A percentile compares a stretch with the other conserved stretches of the same genome.
Evolutionary conservation across 2,329 filamentous ascomycete genomes (phyloP).

Genomic region (Aspergillus sp.): DNA sequence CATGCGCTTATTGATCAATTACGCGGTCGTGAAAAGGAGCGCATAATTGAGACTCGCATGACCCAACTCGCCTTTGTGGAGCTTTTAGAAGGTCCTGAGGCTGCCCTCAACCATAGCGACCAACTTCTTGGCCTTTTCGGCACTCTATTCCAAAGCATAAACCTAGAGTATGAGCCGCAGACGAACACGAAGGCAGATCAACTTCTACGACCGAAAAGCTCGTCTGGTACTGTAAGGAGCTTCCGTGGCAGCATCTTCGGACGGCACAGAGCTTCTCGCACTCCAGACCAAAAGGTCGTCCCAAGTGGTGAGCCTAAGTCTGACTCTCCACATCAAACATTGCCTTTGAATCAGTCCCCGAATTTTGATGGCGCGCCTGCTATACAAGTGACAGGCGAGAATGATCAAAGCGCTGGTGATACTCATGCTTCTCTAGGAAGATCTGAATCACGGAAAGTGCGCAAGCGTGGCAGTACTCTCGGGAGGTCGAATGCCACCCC

Average conservation of each 20-base stretch:
- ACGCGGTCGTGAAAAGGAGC: constrained; percentile 79
- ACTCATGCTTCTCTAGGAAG: constrained; percentile 27
- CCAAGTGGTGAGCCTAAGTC: constrained; percentile 28
- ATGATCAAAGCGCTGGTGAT: constrained; percentile 32
- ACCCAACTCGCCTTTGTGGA: constrained; percentile 86
- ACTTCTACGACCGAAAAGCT: constrained; percentile 64
- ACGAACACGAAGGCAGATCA: constrained; percentile 29
- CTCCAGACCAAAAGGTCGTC: constrained; percentile 47
- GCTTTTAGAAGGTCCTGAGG: constrained; percentile 75
- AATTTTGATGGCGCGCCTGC: constrained; percentile 59
- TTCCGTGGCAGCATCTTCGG: constrained; percentile 77
- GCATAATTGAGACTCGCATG: constrained; percentile 92
- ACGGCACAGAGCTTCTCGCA: constrained; percentile 51
- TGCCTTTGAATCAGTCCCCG: constrained; percentile 1
- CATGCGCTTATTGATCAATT: constrained; percentile 71
- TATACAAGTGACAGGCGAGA: constrained; percentile 74
- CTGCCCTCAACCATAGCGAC: constrained; percentile 83
- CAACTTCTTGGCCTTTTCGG: constrained; percentile 82
- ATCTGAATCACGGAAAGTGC: constrained; percentile 35
- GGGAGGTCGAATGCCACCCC: constrained; percentile 25
- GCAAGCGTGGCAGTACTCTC: constrained; percentile 34
- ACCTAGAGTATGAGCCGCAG: constrained; percentile 34
- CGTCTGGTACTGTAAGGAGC: constrained; percentile 69
- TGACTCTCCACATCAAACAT: constrained; percentile 19
- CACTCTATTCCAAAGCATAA: constrained; percentile 70